Evolutionary conservation across 306 rosid genomes (phyloP), one percentile per base, ranked within the genome.

Genomic region (Inga leiocalycina): DNA sequence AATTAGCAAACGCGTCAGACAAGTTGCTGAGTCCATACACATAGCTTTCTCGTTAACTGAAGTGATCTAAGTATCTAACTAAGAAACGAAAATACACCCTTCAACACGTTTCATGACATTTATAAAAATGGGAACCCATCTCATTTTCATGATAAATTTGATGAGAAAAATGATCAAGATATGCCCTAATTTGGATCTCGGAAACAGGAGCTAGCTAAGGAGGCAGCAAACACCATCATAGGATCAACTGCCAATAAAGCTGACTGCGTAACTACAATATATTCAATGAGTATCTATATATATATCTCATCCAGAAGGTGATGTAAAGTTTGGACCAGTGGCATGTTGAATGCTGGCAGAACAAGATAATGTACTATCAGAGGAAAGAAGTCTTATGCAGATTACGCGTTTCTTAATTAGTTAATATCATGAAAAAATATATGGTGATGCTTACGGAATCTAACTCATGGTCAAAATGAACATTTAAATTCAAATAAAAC

Each of bases 121-220:
- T 44, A 56, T 65, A 48, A 52, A 72, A 32, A 64, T 62, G 20
- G 44, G 19, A 39, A 4, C 71, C 44, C 39, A 72, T 62, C 49
- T 54, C 10, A 56, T 45, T 74, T 71, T 68, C 49, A 32, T 19
- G 17, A 73, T 20, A 59, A 71, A 20, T 71, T n/a, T 75, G 15
- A 62, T 24, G 10, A 52, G 44, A 51, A 87, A 56, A 77, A 13
- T 74, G 75, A 64, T 81, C 52, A 61, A 72, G 83, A 19, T 48
- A 74, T 48, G 56, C 76, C 35, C 32, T 10, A 30, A 39, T 61
- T 69, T 34, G 45, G 73, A 70, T 74, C 77, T 61, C 24, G 0
- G n/a, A 57, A 49, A 14, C 77, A 45, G 7, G 37, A 75, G 70
- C 45, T 70, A 52, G 77, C 62, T 6, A 51, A 59, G 45, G 45